Conservation (phyloP, 495 filamentous ascomycete species). For the Schizothecium vesticola region DNA sequence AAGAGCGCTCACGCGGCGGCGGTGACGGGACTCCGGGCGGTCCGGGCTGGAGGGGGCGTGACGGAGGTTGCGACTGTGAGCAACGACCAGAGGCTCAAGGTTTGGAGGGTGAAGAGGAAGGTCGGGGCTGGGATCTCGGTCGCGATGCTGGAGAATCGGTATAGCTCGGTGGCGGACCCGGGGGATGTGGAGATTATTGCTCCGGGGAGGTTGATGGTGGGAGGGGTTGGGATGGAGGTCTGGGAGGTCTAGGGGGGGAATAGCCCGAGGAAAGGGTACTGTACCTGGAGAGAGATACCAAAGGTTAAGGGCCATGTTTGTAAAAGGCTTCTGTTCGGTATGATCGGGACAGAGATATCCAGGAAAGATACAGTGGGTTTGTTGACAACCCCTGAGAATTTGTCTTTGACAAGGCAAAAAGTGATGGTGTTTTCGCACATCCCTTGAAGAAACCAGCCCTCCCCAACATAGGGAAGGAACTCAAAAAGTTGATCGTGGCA, state of each 20-base stretch:
- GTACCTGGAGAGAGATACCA: not conserved
- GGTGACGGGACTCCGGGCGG: constrained; percentile 58
- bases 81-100: constrained; percentile 76
- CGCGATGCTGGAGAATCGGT: constrained; percentile 44
- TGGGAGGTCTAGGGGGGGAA: constrained; percentile 15
- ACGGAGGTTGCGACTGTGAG: constrained; percentile 54
- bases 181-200: constrained; percentile 25
- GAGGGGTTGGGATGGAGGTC: constrained; percentile 23
- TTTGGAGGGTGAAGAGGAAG: constrained; percentile 52
- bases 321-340: not conserved
- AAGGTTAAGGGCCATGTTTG: not conserved
- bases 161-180: constrained; percentile 61
- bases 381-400: not conserved
- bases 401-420: not conserved
- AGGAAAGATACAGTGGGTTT: not conserved
- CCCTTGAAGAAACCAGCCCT: not conserved
- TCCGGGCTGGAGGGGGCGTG: constrained; percentile 22
- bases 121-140: constrained; percentile 29
- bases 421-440: not conserved
- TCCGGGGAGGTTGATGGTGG: constrained; percentile 23
- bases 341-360: not conserved
- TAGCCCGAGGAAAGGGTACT: not conserved
- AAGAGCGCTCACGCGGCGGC: constrained; percentile 75
- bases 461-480: not conserved
- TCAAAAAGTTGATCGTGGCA: constrained; percentile 40